Evolutionary conservation across 2,329 filamentous ascomycete genomes (phyloP).

Genomic region (Colletotrichum sojae): DNA sequence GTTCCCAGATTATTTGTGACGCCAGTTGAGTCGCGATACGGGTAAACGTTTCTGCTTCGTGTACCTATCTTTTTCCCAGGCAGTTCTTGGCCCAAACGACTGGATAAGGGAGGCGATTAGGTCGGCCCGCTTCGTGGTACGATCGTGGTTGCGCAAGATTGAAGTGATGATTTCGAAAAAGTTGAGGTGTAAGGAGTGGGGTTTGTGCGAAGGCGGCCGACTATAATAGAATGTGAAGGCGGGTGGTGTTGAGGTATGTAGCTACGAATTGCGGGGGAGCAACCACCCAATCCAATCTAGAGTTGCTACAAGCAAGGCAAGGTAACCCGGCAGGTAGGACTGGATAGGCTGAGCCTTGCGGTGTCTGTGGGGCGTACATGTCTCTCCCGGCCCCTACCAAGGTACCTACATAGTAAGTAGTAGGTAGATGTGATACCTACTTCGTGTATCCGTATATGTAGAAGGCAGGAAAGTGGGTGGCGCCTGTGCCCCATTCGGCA

Average conservation of each 20-base stretch:
- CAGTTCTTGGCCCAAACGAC: no score
- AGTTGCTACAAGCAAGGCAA: no score
- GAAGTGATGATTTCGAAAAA: background rate
- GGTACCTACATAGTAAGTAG: no score
- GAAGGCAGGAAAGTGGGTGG: background rate
- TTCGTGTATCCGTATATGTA: no score
- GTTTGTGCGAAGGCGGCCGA: constrained; percentile 34
- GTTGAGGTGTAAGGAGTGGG: constrained; percentile 21
- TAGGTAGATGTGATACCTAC: no score
- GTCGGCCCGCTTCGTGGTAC: no score
- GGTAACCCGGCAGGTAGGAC: background rate
- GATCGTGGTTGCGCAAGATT: no score
- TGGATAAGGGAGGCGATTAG: no score
- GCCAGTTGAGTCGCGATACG: background rate
- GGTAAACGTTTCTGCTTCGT: background rate
- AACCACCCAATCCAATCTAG: constrained; percentile 7
- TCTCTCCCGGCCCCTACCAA: no score
- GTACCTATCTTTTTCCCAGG: no score
- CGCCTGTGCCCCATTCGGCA: background rate
- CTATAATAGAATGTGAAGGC: constrained; percentile 34
- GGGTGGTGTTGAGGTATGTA: constrained; percentile 17
- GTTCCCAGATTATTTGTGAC: background rate
- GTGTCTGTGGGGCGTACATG: constrained; percentile 11
- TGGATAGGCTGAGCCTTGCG: constrained; percentile 14
- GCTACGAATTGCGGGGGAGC: constrained; percentile 35